A percentile compares a stretch with the other conserved stretches of the same genome.
phyloP scores from a whole-genome alignment of 495 filamentous ascomycete genomes.

The Penicillium chermesinum region DNA sequence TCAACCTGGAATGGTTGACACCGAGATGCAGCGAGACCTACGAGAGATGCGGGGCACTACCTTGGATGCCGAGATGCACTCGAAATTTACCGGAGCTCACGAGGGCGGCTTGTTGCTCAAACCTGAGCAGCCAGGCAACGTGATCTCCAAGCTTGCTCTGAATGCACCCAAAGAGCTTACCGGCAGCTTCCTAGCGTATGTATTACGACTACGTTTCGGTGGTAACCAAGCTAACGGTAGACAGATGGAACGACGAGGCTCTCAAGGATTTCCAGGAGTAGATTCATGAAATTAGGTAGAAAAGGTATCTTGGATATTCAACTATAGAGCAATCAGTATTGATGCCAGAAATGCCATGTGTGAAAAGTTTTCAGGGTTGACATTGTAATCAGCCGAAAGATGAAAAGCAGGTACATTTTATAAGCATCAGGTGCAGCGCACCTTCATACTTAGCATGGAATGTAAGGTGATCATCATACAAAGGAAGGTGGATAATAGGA shows the following conservation, averaged over 20 bases:
- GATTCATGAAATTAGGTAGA: constrained; percentile 2
- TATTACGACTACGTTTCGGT: constrained; percentile 10
- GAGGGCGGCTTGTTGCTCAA: constrained; percentile 63
- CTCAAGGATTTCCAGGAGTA: constrained; percentile 58
- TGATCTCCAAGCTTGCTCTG: constrained; percentile 73
- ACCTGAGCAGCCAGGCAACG: constrained; percentile 78
- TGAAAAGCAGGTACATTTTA: constrained; percentile 81
- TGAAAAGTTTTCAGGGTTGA: constrained; percentile 11
- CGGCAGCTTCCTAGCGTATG: constrained; percentile 70
- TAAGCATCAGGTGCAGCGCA: constrained; percentile 60
- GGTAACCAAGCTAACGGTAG: constrained; percentile 32
- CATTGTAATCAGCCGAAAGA: constrained; percentile 79
- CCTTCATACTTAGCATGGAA: constrained; percentile 94
- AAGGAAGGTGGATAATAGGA: constrained; percentile 10
- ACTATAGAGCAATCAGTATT: constrained; percentile 34
- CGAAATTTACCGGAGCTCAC: constrained; percentile 66
- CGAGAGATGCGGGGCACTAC: constrained; percentile 60
- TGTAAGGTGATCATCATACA: constrained; percentile 65
- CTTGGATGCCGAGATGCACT: constrained; percentile 61
- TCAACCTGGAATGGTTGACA: constrained; percentile 83
- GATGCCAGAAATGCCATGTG: constrained; percentile 21
- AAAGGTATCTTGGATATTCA: constrained; percentile 7
- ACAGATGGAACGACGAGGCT: constrained; percentile 66
- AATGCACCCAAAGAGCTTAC: constrained; percentile 59
- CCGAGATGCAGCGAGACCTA: constrained; percentile 85